Conservation (phyloP, 768 basidiomycete species). For the Phaeolepiota aurea region DNA sequence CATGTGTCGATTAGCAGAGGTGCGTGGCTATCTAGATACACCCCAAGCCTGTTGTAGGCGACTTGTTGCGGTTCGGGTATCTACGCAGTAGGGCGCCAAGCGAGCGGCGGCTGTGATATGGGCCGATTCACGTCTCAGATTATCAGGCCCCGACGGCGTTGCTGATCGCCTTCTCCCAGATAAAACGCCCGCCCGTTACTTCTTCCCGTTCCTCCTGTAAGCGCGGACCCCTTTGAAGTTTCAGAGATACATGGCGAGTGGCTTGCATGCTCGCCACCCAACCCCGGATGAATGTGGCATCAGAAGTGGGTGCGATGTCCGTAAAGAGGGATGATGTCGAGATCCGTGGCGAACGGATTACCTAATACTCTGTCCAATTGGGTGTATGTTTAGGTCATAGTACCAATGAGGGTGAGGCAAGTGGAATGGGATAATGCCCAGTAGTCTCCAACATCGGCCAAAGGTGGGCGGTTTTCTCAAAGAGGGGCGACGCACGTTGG, state of each 20-base stretch:
- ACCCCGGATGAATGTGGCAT: conserved; percentile 1
- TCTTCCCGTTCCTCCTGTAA: conserved; percentile 18
- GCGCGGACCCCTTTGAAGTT: conserved; percentile 5
- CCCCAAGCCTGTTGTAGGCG: too few species aligned
- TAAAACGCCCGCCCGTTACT: conserved; percentile 13
- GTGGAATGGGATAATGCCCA: conserved; percentile 8
- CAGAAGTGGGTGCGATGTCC: conserved; percentile 2
- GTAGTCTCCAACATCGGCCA: conserved; percentile 10
- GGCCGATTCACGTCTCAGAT: too few species aligned
- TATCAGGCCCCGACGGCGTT: too few species aligned
- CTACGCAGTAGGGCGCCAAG: too few species aligned
- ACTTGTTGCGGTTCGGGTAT: too few species aligned
- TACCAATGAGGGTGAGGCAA: conserved; percentile 14
- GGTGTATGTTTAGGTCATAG: conserved; percentile 8
- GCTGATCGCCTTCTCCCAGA: conserved; percentile 16
- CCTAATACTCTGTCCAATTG: conserved; percentile 10
- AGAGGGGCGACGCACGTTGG: conserved; percentile 7
- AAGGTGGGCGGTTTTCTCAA: conserved; percentile 14
- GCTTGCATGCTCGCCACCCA: conserved; percentile 11
- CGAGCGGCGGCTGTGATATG: too few species aligned
- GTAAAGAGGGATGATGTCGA: conserved; percentile 13
- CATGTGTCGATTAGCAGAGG: too few species aligned
- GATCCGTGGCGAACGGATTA: conserved; percentile 2
- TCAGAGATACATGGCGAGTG: conserved; percentile 5
- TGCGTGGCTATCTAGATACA: too few species aligned